Conservation (phyloP, 129 eudicot genomes). For the Helichrysum umbraculigerum region DNA sequence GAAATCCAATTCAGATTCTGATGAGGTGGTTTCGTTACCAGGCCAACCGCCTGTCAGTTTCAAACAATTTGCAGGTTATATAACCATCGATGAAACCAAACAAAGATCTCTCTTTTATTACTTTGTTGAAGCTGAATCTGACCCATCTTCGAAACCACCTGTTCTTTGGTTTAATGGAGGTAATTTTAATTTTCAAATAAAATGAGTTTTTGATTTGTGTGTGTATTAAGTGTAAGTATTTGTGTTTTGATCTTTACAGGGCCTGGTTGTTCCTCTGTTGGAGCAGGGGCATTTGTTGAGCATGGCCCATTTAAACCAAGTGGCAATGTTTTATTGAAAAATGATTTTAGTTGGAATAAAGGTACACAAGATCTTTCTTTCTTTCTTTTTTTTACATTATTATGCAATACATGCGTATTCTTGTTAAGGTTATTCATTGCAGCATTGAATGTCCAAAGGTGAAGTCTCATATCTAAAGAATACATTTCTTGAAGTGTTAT, state of each 20-base stretch:
- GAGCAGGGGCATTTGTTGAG: constrained; percentile 78
- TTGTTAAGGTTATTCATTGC: no score
- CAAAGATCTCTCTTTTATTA: constrained; percentile 57
- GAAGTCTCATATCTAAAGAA: no score
- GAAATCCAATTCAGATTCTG: constrained; percentile 30
- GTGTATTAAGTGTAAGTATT: neutral
- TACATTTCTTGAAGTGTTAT: no score
- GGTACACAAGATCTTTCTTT: constrained; percentile 35
- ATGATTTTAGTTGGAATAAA: constrained; percentile 84
- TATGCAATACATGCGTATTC: no score
- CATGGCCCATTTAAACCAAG: constrained; percentile 82
- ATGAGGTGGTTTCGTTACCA: constrained; percentile 47
- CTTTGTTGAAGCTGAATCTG: constrained; percentile 64
- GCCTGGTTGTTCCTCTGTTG: constrained; percentile 90
- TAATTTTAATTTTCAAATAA: neutral
- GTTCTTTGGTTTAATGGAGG: constrained; percentile 90
- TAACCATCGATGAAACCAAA: constrained; percentile 44
- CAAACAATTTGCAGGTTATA: constrained; percentile 59
- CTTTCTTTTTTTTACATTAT: no score
- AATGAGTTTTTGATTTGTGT: neutral
- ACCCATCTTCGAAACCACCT: constrained; percentile 63
- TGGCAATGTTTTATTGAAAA: constrained; percentile 56
- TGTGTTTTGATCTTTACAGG: constrained; percentile 39
- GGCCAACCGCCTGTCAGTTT: constrained; percentile 64
- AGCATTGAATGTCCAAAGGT: no score